Base-by-base conservation (phyloP, 768 basidiomycete genomes). In the Podaxis sp. region DNA sequence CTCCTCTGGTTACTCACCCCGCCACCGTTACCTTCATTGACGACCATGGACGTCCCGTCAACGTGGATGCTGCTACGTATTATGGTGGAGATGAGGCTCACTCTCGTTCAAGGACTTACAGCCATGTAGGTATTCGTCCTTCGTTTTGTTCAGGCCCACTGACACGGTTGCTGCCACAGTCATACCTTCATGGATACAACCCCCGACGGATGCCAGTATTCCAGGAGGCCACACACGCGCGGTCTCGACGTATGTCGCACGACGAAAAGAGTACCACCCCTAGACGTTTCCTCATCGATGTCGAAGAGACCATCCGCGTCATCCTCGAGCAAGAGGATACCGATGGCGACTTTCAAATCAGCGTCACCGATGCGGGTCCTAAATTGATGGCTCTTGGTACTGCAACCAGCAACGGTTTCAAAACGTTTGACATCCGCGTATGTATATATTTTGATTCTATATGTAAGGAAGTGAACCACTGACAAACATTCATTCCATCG, bases 301-400 rank as follows among this genome's bases (percentile, higher is more conserved):
- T 98, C 14, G 96, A 98, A 68, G 96, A 98, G 74, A 99, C 96
- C 35, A 94, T 99, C 68, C 88, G 95, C 37, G 86, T 97, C 59
- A 88, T 98, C 9, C 86, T 99, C 28, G 94, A 97, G 74, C 96
- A 98, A 72, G 96, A 99, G 71, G 96, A 99, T 71, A 98, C 96
- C 13, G 94, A 98, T 64, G 91, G 90, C 35, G 93, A 98, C 72
- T 94, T 96, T 71, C 94, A 96, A 73, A 98, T 98, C 70, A 94
- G 91, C 65, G 84, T 98, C 70, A 95, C 91, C 21, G 96, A 99
- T 71, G 93, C 94, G 62, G 95, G 97, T 2, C 95, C 95, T 11
- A 99, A 98, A 78, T 83, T 96, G 71, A 89, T 98, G 82, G 87
- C 95, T 0, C 82, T 99, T 57, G 96, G 96, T 16, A 99, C 96